Evolutionary conservation across 352 stramenopile species (phyloP), one percentile per base, ranked within the genome.

Genomic region (Globisporangium orthogonon): DNA sequence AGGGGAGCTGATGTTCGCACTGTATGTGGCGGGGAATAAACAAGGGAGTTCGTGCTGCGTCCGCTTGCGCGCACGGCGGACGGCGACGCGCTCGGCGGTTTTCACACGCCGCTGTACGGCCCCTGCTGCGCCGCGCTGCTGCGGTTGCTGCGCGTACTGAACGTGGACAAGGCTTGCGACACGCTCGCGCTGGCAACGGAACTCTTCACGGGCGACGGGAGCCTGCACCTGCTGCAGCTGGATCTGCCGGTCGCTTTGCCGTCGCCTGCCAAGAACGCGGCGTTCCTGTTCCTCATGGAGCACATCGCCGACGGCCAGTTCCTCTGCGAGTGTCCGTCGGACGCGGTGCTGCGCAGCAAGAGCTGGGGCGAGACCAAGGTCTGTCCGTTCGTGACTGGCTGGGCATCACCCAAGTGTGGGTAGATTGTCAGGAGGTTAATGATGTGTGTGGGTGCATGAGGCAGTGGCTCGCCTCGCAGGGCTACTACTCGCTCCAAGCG

Each of bases 81-180:
- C 52, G 80, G 80, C 40, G 77, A 90, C 52, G 43, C 76, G 5
- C 60, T 87, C n/a, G 44, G 54, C 2, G 66, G 65, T 2, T 91
- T 90, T 49, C 72, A 84, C 29, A 66, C 69, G 0, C 66, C 57
- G 29, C 58, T 67, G 37, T 93, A 87, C 39, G 60, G 76, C 15
- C 66, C 76, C 4, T 67, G 59, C 17, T 83, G 77, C 54, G 29
- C 3, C 15, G 50, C 61, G 23, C 37, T 91, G 50, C 23, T 79
- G 37, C 39, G 57, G 14, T 57, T 61, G 30, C 50, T 91, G 44
- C 62, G 64, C 45, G 62, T 90, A 23, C 66, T 89, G 29, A 94
- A 94, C 54, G 73, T 76, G 13, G 56, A 70, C 40, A 70, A 84
- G 39, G 90, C 78, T 17, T 94, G 84, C 46, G 84, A 94, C 54